These are phyloP conservation scores for Backusella tarrabulga DNA, from an alignment of 192 early-diverging fungal genomes.

Conservation along the genomic window DNA sequence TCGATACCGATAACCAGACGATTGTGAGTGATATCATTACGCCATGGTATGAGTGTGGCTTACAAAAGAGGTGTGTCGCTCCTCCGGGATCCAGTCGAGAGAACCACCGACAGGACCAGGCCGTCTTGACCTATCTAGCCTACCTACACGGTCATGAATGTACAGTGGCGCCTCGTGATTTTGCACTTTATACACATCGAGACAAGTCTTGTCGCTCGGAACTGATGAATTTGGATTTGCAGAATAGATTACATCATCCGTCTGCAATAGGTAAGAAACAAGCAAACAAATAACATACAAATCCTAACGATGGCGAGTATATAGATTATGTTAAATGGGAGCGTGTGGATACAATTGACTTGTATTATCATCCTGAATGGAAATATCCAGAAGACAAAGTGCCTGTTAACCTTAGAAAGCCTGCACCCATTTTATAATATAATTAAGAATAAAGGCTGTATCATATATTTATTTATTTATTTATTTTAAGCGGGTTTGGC, in stretches of 20 bases:
- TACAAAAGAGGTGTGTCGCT: conserved; percentile 46
- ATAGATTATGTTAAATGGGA: conserved; percentile 25
- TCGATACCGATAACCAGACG: conserved; percentile 38
- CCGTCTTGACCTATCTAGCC: conserved; percentile 48
- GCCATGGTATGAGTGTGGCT: conserved; percentile 47
- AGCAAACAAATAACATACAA: neutral
- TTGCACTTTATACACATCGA: conserved; percentile 47
- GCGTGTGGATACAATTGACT: conserved; percentile 19
- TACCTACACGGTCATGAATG: conserved; percentile 36
- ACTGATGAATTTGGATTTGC: conserved; percentile 26
- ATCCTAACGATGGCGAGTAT: neutral
- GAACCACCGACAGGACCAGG: conserved; percentile 59
- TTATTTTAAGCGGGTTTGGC: conserved; percentile 75
- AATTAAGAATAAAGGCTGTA: neutral
- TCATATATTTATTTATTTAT: neutral
- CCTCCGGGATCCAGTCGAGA: conserved; percentile 46
- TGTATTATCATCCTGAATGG: conserved; percentile 35
- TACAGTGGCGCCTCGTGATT: conserved; percentile 33
- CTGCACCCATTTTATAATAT: neutral
- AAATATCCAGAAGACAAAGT: conserved; percentile 17
- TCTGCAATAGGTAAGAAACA: conserved; percentile 26
- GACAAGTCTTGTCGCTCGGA: conserved; percentile 43
- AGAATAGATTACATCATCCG: conserved; percentile 20
- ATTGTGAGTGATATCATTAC: conserved; percentile 41
- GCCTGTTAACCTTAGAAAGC: neutral